phyloP scores from a whole-genome alignment of 257 asterid species.

The Plantago major region DNA sequence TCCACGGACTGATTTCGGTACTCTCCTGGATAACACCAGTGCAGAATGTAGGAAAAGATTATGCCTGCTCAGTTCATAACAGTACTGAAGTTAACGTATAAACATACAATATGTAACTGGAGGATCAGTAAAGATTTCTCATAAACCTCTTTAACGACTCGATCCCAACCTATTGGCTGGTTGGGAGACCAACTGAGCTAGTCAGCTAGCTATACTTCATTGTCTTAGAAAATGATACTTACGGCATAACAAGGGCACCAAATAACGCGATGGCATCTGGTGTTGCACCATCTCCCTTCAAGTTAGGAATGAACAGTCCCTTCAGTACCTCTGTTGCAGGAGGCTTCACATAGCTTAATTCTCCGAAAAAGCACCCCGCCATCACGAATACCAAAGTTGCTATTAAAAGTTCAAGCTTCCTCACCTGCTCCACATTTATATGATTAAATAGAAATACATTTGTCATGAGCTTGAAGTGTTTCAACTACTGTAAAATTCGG shows the following conservation, averaged over 20 bases:
- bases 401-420: constrained; percentile 76
- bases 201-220: too few relatives aligned
- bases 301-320: constrained; percentile 84
- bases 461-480: too few relatives aligned
- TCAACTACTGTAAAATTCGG: too few relatives aligned
- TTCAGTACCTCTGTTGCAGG: constrained; percentile 57
- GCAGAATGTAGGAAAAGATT: constrained; percentile 91
- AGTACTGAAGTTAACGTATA: background rate
- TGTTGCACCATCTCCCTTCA: constrained; percentile 65
- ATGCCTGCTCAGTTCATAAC: constrained; percentile 40
- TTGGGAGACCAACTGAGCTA: too few relatives aligned
- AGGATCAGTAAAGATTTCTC: too few relatives aligned
- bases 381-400: constrained; percentile 65
- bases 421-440: constrained; percentile 34
- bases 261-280: constrained; percentile 81
- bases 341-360: constrained; percentile 70
- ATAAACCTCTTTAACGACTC: too few relatives aligned
- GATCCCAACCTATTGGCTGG: too few relatives aligned
- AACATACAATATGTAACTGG: too few relatives aligned
- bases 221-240: constrained; percentile 6
- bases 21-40: constrained; percentile 71
- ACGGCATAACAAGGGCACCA: constrained; percentile 99
- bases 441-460: too few relatives aligned
- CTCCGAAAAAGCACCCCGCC: constrained; percentile 94
- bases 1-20: constrained; percentile 71